These are phyloP conservation scores for Xanthoceras sorbifolium DNA, from an alignment of 345 rosid genomes.

Conservation along the genomic window DNA sequence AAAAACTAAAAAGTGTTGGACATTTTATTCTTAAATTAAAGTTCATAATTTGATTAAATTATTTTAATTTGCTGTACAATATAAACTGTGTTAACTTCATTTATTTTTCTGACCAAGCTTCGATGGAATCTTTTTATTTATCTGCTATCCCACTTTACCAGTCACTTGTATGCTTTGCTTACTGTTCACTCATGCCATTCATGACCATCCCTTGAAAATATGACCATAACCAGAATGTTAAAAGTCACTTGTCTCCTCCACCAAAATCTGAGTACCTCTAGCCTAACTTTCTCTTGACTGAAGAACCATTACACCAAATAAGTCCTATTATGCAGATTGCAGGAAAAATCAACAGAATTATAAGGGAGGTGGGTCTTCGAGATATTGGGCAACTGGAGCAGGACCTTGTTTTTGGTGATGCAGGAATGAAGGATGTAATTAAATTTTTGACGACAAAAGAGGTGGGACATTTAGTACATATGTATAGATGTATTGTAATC, in stretches of 20 bases:
- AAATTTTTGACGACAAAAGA: conserved; percentile 79
- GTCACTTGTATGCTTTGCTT: background rate
- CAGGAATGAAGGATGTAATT: conserved; percentile 87
- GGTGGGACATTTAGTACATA: conserved; percentile 41
- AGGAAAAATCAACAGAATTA: conserved; percentile 76
- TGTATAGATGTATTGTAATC: background rate
- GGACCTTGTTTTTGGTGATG: conserved; percentile 97
- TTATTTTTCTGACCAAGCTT: background rate
- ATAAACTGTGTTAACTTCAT: background rate
- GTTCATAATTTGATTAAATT: background rate
- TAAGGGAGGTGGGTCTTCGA: conserved; percentile 75
- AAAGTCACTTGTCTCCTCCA: background rate
- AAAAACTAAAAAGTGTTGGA: no score
- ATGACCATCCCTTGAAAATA: background rate
- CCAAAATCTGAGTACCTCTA: background rate
- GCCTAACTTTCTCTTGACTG: conserved; percentile 8
- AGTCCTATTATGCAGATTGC: conserved; percentile 68
- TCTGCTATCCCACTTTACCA: background rate
- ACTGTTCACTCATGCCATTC: background rate
- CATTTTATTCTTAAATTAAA: no score
- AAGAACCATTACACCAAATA: background rate
- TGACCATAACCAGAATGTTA: background rate
- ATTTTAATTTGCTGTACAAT: background rate
- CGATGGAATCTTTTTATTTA: background rate
- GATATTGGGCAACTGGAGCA: conserved; percentile 97